Base-by-base conservation (phyloP, 179 eudicot species). In the Beta corolliflora region DNA sequence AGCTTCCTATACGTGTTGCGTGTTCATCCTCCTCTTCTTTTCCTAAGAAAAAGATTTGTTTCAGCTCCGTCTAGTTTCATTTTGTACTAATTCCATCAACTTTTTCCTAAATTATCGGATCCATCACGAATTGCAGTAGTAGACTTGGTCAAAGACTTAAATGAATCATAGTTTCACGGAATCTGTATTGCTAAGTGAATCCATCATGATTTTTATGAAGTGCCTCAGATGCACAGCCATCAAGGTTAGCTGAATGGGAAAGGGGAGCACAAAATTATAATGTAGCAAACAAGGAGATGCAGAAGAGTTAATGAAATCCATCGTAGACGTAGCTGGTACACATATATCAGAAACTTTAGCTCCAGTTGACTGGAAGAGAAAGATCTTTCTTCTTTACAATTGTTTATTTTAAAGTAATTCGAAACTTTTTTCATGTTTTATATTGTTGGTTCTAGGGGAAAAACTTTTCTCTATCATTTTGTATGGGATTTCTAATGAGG, bases 191-290 rank as follows among this genome's bases (percentile, higher is more conserved):
- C 21, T 66, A 46, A 55, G 53, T 46, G 18, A 46, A 48, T 21
- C 12, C 59, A 67, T 69, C 64, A 55, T 21, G 7, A 12, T 29
- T 55, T 55, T 55, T 3, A 19, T 41, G 21, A 79, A 9, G 65
- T 25, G 25, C 19, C 31, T 59, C 7, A 71, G 44, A 76, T 46
- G 56, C 69, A 76, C 44, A n/a, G 9, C 14, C 44, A 58, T 58
- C 60, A 71, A 71, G 18, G 7, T 45, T 70, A 9, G 73, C 45
- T 79, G n/a, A 45, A 56, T 36, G 56, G 53, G 6, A 71, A 79
- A 45, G 54, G 36, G 66, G 71, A 70, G 18, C 23, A 71, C 16
- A 60, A 50, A 16, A 13, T 19, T 19, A 44, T 14, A 61, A 21
- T 41, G 75, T 23, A 79, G 58, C 36, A 12, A 29, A 29, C 60